Evolutionary conservation across 2,329 filamentous ascomycete species (phyloP), one percentile per base, ranked within the genome.

Genomic region (Balansia obtecta): DNA sequence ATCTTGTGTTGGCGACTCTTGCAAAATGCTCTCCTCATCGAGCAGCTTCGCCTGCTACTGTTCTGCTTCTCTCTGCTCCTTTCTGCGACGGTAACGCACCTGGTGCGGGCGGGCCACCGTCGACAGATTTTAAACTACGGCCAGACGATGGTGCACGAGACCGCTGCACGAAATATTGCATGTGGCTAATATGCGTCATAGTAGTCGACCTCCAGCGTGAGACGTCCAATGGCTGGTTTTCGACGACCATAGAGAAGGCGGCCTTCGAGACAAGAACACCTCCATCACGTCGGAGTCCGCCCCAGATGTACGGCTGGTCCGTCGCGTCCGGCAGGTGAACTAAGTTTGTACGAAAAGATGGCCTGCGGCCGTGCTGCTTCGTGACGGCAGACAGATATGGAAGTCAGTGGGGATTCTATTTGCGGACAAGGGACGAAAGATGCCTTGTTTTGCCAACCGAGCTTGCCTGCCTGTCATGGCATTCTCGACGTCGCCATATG

Each of bases 221-320:
- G 18, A 16, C 37, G 22, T 39, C 16, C 15, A 49, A 45, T 30
- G 41, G 33, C 33, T 18, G 41, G 45, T 52, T 46, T 20, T 44
- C 45, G 44, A 38, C 34, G 46, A 43, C 32, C 37, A 43, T 38
- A 22, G 38, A 46, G 43, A n/a, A 3, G 3, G 37, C 11, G 27
- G 8, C 9, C 15, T 46, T 27, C 30, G 13, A 43, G 27, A 46
- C 20, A 46, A 30, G 43, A 41, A 50, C 50, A 54, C 52, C 50
- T 39, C 45, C 47, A 46, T 37, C 30, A 41, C 37, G 40, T n/a
- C 37, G 13, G 20, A 16, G 46, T 40, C 49, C 49, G 51, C 49
- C 16, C 37, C 37, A 16, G 37, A 20, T n/a, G n/a, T 22, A 11
- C 18, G 33, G 16, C 34, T 32, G 27, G 34, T 8, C 20, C 37